Conservation (phyloP, 805 yeast genomes). For the Hanseniaspora lachancei region DNA sequence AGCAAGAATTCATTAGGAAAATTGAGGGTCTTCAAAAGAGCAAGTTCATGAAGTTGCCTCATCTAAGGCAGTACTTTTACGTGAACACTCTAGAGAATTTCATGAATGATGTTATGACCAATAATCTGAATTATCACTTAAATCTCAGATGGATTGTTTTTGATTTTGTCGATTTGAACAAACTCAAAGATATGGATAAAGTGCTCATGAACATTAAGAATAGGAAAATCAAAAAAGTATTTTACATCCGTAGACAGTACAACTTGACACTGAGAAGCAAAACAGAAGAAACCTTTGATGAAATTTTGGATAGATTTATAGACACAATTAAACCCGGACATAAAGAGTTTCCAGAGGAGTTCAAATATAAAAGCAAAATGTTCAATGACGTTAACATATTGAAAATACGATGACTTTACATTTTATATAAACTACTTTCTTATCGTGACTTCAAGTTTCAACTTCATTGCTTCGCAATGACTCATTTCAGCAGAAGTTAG, state of each 20-base stretch:
- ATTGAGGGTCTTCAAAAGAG: background rate
- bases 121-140: background rate
- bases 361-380: background rate
- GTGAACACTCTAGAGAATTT: background rate
- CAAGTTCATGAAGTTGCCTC: background rate
- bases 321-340: background rate
- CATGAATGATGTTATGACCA: background rate
- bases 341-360: background rate
- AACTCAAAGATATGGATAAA: background rate
- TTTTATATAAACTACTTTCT: background rate
- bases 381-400: background rate
- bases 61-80: background rate
- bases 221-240: background rate
- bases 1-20: background rate
- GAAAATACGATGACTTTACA: background rate
- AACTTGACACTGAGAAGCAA: background rate
- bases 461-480: background rate
- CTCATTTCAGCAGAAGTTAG: too few relatives aligned
- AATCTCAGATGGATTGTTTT: background rate
- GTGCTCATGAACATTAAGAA: background rate
- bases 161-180: background rate
- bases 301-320: background rate
- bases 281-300: background rate
- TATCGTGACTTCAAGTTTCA: background rate
- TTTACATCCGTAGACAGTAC: background rate